Evolutionary conservation across 371 early-diverging fungal genomes (phyloP), one percentile per base, ranked within the genome.

Genomic region (Apophysomyces trapeziformis): DNA sequence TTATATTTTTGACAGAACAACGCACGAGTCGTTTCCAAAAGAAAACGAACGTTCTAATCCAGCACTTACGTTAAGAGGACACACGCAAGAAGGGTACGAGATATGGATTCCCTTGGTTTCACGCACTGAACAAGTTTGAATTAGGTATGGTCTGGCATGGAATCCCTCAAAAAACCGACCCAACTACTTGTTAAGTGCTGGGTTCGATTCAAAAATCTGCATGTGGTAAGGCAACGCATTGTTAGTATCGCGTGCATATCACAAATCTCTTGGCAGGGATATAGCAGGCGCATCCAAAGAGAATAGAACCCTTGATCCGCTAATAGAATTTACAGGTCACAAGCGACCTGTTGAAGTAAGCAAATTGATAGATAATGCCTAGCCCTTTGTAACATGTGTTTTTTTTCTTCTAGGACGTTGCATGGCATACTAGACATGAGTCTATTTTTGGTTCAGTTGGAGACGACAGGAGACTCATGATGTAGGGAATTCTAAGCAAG

Each of bases 1-100:
- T 47, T 93, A 90, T 70, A 84, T 99, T 44, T 99, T 97, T 85
- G 99, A 99, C 78, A 90, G 96, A 59, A 96, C 98, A 26, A 90
- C 90, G 61, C 96, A 96, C 76, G 85, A 92, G 47, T 86, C 87
- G 50, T 81, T 85, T 57, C 92, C 95, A 0, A 80, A 78, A 45
- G 78, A 85, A 41, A 82, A 90, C 68, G 85, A 86, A n/a, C 76
- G 85, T 21, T 92, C 91, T 76, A 82, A 77, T 46, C 99, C 99
- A 1, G 93, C 97, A 59, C 82, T 96, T 50, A 83, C 88, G 58
- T 84, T 99, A 56, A 83, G 85, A 54, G 98, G 99, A 4, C 99
- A 99, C 73, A 77, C 86, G 38, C 87, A 88, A 67, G 99, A 99
- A 85, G 99, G 99, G 83, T 97, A 80, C 50, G 63, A 13, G 4